A percentile compares a stretch with the other conserved stretches of the same genome.
phyloP scores from a whole-genome alignment of 2,329 filamentous ascomycete genomes.

The Colletotrichum liriopes region DNA sequence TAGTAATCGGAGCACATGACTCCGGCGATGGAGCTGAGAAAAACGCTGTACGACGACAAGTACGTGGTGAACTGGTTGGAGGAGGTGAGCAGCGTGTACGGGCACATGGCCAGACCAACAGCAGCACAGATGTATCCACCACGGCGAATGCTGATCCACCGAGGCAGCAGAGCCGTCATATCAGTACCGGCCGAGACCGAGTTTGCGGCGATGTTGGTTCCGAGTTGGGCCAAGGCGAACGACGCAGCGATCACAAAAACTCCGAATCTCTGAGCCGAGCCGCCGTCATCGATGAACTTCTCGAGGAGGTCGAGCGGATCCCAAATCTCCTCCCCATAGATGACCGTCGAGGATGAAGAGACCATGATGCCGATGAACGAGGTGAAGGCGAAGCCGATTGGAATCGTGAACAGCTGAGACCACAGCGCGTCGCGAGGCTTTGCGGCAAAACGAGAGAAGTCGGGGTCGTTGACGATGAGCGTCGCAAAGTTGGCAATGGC shows the following conservation, averaged over 20 bases:
- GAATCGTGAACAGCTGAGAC: conserved; percentile 85
- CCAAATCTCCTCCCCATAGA: conserved; percentile 79
- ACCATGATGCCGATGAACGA: conserved; percentile 89
- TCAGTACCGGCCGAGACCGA: conserved; percentile 88
- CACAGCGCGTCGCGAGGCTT: conserved; percentile 84
- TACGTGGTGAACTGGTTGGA: conserved; percentile 93
- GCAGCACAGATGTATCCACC: conserved; percentile 88
- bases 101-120: conserved; percentile 88
- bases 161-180: conserved; percentile 84
- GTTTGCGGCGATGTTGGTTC: conserved; percentile 91
- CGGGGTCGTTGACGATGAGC: conserved; percentile 85
- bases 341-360: conserved; percentile 79
- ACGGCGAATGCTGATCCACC: conserved; percentile 87
- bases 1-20: conserved; percentile 94
- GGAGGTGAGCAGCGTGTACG: conserved; percentile 82
- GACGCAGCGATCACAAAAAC: conserved; percentile 81
- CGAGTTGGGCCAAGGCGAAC: conserved; percentile 85
- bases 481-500: conserved; percentile 93
- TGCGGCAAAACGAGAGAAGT: conserved; percentile 87
- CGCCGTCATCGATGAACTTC: conserved; percentile 78
- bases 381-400: conserved; percentile 80
- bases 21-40: conserved; percentile 94
- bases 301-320: conserved; percentile 79
- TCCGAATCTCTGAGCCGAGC: conserved; percentile 78
- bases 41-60: conserved; percentile 92